Base-by-base conservation (phyloP, 2,329 filamentous ascomycete genomes). In the Pseudogymnoascus sp. region DNA sequence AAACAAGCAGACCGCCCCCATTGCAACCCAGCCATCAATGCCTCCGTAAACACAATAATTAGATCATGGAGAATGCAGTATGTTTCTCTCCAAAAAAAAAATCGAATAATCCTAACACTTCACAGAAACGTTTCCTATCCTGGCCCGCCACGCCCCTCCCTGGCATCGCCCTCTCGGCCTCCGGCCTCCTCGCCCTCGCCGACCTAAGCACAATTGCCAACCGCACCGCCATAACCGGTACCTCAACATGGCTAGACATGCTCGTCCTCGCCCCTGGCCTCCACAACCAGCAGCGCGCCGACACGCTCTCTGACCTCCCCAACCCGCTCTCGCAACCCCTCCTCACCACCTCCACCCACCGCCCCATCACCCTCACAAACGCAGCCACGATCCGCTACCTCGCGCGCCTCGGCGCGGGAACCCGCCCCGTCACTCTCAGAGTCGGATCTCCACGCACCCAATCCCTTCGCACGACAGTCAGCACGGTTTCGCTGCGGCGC, bases 241-340 rank as follows among this genome's bases (percentile, higher is more conserved):
- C 81, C 2, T 81, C 83, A 1, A 80, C 79, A 2, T 82, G 81
- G 76, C 74, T 84, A 0, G 85, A 87, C 70, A 75, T 75, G 6
- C 75, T 88, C 10, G 75, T 87, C 11, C 76, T 88, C 2, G 83
- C 82, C 1, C 85, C 85, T 0, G 85, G 85, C 0, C 70, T 87
- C 60, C 85, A 88, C 72, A 82, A 81, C 66, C 83, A 87, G 67
- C 83, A 87, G 67, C 77, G 79, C 3, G 83, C 83, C 8, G 77
- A 82, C 11, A 71, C 76, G 4, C 78, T 76, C 73, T 78, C 71
- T 64, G 78, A 70, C 64, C 76, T 76, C 61, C 77, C 78, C 60
- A 72, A 77, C 16, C 79, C 78, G 56, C 72, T 76, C 2, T 26
- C 53, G 4, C 35, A 62, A 24, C 59, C 26, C 37, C 28, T 43